Evolutionary conservation across 345 rosid genomes (phyloP).

Genomic region (Sonneratia caseolaris): DNA sequence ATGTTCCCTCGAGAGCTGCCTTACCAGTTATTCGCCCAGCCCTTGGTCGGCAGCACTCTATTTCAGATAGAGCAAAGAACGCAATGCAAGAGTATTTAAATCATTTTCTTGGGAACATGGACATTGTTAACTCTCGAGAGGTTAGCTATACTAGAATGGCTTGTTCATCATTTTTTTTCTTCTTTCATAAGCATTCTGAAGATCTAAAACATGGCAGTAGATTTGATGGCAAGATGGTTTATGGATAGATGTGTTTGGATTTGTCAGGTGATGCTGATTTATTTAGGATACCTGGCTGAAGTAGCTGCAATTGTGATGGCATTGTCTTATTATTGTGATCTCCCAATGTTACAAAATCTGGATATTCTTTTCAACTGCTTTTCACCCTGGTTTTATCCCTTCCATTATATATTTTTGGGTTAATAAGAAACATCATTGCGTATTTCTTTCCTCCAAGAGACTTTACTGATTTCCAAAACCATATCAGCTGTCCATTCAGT

Average conservation of each 20-base stretch:
- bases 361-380: background rate
- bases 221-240: background rate
- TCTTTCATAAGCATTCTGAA: background rate
- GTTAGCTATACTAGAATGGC: slow-evolving; percentile 27
- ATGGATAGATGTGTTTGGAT: background rate
- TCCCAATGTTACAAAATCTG: background rate
- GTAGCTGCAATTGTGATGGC: background rate
- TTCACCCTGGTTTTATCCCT: background rate
- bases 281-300: background rate
- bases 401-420: background rate
- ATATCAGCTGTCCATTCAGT: background rate
- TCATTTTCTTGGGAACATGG: slow-evolving; percentile 88
- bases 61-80: slow-evolving; percentile 80
- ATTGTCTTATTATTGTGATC: background rate
- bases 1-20: slow-evolving; percentile 98
- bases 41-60: slow-evolving; percentile 81
- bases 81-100: slow-evolving; percentile 95
- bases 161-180: background rate
- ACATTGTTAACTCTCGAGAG: slow-evolving; percentile 92
- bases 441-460: background rate
- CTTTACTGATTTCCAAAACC: background rate
- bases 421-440: background rate
- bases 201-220: background rate
- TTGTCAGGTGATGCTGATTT: background rate
- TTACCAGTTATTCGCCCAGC: slow-evolving; percentile 87